Evolutionary conservation across 2,329 filamentous ascomycete species (phyloP), one percentile per base, ranked within the genome.

Genomic region (Cyphellophora attinorum): DNA sequence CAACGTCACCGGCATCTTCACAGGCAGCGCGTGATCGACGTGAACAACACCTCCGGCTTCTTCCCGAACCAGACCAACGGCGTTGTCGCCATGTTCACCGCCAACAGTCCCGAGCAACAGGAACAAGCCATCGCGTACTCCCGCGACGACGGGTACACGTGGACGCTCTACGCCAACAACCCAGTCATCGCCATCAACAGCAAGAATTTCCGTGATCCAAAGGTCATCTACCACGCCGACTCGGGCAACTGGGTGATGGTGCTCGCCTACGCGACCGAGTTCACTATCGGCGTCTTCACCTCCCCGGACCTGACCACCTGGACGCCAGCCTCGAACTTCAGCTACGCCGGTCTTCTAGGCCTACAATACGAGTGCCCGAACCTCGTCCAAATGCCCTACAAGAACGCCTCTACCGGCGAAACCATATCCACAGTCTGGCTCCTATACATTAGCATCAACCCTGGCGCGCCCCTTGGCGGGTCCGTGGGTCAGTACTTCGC

Each of bases 1-100:
- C 17, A 51, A 65, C 12, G 57, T 53, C 0, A 55, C 60, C 10
- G 64, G 56, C 35, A 65, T 72, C 28, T 74, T 68, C 42, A 68
- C 66, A 0, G 70, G 74, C 15, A 76, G 69, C 31, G 62, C 5
- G 74, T 80, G 1, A 57, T 76, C 14, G 77, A 81, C 48, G 53
- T 53, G 8, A 72, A 79, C 49, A 81, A 81, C 49, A 79, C 76
- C 0, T 78, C 73, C 11, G 76, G 76, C 2, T 76, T 81, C 58
- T 80, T 80, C 44, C 69, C 68, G 0, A 60, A 68, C 31, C 72
- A 74, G 47, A 61, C 60, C n/a, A 70, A 74, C 37, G 73, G 74
- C 3, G 71, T 80, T 4, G 70, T 81, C 2, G 77, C 76, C 13
- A 67, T 77, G 46, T 73, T 75, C 52, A 71, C 67, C 1, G 55